Percentiles rank a stretch among this genome's conserved stretches.
Evolutionary conservation across 495 filamentous ascomycete genomes (phyloP).

Genomic region (Achaetomiella virescens): DNA sequence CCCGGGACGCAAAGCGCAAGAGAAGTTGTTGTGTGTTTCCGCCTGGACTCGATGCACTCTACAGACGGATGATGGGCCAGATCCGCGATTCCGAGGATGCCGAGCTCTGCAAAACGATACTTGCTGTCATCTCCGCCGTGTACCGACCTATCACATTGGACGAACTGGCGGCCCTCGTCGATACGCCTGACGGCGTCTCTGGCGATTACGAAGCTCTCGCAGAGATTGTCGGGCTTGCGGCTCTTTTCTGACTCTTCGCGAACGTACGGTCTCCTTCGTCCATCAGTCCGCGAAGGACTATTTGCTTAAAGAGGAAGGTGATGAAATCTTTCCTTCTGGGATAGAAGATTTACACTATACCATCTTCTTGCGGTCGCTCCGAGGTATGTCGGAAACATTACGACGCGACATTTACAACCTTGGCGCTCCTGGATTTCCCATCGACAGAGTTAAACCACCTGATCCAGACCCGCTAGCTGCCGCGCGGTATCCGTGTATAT

Average conservation of each 20-base stretch:
- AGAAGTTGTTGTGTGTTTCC: conserved; percentile 16
- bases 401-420: too few relatives aligned
- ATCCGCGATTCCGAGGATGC: background rate
- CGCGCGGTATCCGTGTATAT: too few relatives aligned
- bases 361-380: too few relatives aligned
- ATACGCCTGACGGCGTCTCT: background rate
- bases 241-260: conserved; percentile 23
- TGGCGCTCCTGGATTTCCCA: too few relatives aligned
- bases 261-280: background rate
- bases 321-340: too few relatives aligned
- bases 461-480: too few relatives aligned
- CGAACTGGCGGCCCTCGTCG: conserved; percentile 15
- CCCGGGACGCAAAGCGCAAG: conserved; percentile 5
- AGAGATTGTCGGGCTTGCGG: conserved; percentile 21
- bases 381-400: too few relatives aligned
- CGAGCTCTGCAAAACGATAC: conserved; percentile 12
- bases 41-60: conserved; percentile 18
- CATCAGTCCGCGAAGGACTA: conserved; percentile 28
- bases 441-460: too few relatives aligned
- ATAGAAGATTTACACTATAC: too few relatives aligned
- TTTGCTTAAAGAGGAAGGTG: too few relatives aligned
- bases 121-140: conserved; percentile 4
- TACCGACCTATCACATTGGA: conserved; percentile 17
- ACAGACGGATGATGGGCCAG: conserved; percentile 13
- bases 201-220: background rate